Conservation (phyloP, 179 eudicot genomes). For the Silene vulgaris region DNA sequence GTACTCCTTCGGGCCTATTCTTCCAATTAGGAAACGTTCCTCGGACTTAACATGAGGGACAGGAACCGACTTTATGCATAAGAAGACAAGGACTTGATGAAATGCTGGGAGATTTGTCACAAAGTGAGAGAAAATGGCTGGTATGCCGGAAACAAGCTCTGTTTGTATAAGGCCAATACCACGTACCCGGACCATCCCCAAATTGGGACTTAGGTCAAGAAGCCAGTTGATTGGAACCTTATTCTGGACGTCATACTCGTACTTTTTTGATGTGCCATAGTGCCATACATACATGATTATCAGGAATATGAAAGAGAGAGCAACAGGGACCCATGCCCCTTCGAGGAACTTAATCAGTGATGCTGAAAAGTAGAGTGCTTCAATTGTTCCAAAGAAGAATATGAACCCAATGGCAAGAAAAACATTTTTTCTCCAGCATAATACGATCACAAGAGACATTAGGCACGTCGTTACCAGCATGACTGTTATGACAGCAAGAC, state of each 20-base stretch:
- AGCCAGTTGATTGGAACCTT: constrained; percentile 80
- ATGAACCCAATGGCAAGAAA: constrained; percentile 48
- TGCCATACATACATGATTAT: constrained; percentile 75
- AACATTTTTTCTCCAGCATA: constrained; percentile 60
- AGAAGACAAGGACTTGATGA: constrained; percentile 68
- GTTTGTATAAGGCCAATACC: constrained; percentile 86
- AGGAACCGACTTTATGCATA: constrained; percentile 63
- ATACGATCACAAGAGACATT: constrained; percentile 71
- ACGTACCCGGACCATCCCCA: constrained; percentile 69
- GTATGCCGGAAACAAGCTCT: constrained; percentile 68
- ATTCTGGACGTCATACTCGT: constrained; percentile 64
- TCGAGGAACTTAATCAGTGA: constrained; percentile 55
- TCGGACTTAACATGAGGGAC: constrained; percentile 50
- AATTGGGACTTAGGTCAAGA: constrained; percentile 56
- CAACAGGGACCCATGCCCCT: constrained; percentile 70
- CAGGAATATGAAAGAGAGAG: constrained; percentile 47
- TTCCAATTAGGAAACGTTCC: constrained; percentile 59
- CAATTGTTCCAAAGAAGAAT: constrained; percentile 71
- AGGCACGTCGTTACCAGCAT: constrained; percentile 83
- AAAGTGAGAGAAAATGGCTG: constrained; percentile 86
- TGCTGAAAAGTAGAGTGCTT: constrained; percentile 65
- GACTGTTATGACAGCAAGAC: constrained; percentile 63
- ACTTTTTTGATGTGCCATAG: constrained; percentile 71
- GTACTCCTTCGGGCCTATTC: constrained; percentile 70
- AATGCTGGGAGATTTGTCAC: constrained; percentile 88